These are phyloP conservation scores for Backusella sp. DNA, from an alignment of 192 early-diverging fungal genomes.

Conservation along the genomic window DNA sequence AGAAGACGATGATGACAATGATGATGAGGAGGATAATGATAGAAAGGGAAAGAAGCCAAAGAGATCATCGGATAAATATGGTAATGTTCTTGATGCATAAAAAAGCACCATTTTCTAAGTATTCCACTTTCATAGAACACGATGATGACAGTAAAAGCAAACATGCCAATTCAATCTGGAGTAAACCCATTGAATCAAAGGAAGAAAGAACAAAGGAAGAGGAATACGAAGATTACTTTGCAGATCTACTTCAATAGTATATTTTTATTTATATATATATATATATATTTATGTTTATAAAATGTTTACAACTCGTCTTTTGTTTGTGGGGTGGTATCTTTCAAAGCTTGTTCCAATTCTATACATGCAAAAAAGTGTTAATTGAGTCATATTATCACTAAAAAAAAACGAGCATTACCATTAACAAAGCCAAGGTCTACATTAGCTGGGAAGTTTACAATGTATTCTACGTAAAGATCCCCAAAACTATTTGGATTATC, in stretches of 20 bases:
- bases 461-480: constrained; percentile 87
- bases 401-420: constrained; percentile 24
- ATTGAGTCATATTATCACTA: background rate
- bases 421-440: constrained; percentile 44
- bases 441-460: constrained; percentile 71
- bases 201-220: constrained; percentile 47
- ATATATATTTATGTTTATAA: background rate
- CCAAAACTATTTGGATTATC: constrained; percentile 60
- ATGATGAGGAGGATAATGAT: background rate
- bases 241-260: constrained; percentile 49
- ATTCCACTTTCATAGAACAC: background rate
- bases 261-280: background rate
- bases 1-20: background rate
- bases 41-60: background rate
- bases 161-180: constrained; percentile 20
- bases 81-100: background rate
- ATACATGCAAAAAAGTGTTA: background rate
- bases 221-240: constrained; percentile 68
- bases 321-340: background rate
- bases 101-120: background rate
- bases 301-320: constrained; percentile 2
- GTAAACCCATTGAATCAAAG: constrained; percentile 12
- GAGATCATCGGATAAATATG: background rate
- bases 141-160: background rate
- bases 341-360: background rate